phyloP scores from a whole-genome alignment of 495 filamentous ascomycete species.

The Trichoderma erinaceum region DNA sequence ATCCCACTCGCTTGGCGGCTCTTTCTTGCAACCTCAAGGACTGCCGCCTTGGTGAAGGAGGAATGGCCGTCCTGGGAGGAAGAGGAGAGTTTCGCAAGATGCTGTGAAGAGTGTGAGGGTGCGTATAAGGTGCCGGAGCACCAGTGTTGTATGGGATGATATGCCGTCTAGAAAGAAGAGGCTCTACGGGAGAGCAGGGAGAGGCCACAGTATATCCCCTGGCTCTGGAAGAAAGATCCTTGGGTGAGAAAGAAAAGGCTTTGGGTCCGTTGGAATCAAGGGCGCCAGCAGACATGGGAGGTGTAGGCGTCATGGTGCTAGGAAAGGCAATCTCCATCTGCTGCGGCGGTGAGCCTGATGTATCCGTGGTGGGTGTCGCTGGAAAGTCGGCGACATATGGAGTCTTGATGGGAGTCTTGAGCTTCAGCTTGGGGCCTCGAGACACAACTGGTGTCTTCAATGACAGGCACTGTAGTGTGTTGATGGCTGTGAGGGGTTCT shows the following conservation, averaged over 20 bases:
- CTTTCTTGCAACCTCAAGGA: conserved; percentile 45
- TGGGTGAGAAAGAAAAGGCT: conserved; percentile 35
- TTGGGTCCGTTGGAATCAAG: conserved; percentile 32
- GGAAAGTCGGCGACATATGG: conserved; percentile 39
- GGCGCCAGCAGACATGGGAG: conserved; percentile 42
- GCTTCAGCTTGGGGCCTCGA: conserved; percentile 16
- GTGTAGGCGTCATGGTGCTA: conserved; percentile 44
- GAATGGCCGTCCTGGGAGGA: conserved; percentile 39
- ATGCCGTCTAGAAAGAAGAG: conserved; percentile 16
- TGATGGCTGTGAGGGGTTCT: conserved; percentile 37
- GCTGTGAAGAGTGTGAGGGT: conserved; percentile 58
- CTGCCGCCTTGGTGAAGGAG: conserved; percentile 43
- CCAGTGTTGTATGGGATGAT: background rate
- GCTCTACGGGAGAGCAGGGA: conserved; percentile 6
- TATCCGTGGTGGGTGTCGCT: conserved; percentile 39
- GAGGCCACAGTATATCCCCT: background rate
- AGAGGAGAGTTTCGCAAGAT: conserved; percentile 74
- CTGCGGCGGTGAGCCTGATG: conserved; percentile 38
- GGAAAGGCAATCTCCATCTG: conserved; percentile 35
- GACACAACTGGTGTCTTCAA: conserved; percentile 9
- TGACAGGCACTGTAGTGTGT: conserved; percentile 18
- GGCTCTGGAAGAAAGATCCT: conserved; percentile 19
- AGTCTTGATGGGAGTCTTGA: conserved; percentile 38
- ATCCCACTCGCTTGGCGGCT: conserved; percentile 43
- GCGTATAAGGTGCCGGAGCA: conserved; percentile 51